Conservation (phyloP, 306 rosid species). For the Trichosanthes truncata region DNA sequence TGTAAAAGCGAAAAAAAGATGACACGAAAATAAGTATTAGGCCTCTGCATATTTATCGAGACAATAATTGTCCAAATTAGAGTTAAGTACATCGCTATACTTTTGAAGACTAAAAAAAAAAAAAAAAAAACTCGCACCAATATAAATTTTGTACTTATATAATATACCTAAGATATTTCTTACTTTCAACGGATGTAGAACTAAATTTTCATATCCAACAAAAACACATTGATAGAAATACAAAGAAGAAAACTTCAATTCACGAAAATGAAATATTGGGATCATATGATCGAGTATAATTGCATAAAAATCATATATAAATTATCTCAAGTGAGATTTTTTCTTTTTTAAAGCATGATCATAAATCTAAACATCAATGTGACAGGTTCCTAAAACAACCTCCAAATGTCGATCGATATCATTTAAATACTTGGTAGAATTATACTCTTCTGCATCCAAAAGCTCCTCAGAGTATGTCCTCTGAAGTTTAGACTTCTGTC, state of each 20-base stretch:
- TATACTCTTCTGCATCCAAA: constrained; percentile 73
- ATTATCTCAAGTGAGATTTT: background rate
- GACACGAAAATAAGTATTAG: too few relatives aligned
- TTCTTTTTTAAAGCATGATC: background rate
- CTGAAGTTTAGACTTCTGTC: constrained; percentile 43
- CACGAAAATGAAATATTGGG: background rate
- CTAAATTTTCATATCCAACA: background rate
- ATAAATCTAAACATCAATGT: constrained; percentile 2
- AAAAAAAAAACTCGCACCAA: too few relatives aligned
- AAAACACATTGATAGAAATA: background rate
- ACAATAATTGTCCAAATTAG: too few relatives aligned
- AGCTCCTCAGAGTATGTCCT: constrained; percentile 79
- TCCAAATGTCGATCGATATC: constrained; percentile 45
- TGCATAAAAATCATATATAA: background rate
- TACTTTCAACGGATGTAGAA: too few relatives aligned
- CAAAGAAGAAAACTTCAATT: background rate
- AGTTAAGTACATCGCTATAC: too few relatives aligned
- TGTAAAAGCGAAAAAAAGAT: too few relatives aligned
- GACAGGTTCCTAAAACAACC: constrained; percentile 32
- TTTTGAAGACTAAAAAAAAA: too few relatives aligned
- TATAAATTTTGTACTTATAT: too few relatives aligned
- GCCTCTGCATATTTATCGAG: too few relatives aligned
- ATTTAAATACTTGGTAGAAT: constrained; percentile 55
- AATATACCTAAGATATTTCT: too few relatives aligned
- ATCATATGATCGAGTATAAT: background rate